Conservation (phyloP, 805 yeast species). For the Ogataea populi-albae region DNA sequence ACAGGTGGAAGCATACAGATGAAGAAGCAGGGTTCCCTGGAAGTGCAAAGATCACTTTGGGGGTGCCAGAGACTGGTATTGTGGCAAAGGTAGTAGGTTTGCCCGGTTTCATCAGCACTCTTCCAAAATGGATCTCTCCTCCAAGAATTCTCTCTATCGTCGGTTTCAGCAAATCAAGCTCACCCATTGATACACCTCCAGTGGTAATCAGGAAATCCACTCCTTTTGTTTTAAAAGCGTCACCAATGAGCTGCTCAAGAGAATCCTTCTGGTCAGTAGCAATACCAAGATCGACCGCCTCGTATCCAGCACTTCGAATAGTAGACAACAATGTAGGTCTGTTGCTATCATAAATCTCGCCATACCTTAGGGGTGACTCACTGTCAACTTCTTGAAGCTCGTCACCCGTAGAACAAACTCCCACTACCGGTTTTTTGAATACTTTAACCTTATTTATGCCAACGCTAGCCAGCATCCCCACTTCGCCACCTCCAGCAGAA, state of each 20-base stretch:
- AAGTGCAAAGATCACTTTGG: constrained; percentile 42
- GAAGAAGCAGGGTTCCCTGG: constrained; percentile 62
- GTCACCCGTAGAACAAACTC: constrained; percentile 51
- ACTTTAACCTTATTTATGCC: constrained; percentile 40
- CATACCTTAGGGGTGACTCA: constrained; percentile 28
- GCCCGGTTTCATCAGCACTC: constrained; percentile 60
- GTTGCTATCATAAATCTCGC: constrained; percentile 51
- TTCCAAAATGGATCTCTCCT: constrained; percentile 50
- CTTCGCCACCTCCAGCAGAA: constrained; percentile 45
- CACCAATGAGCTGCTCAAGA: constrained; percentile 25
- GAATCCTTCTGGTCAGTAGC: constrained; percentile 38
- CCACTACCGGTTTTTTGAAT: constrained; percentile 41
- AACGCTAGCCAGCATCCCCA: constrained; percentile 47
- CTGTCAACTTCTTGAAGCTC: constrained; percentile 41
- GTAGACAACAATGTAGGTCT: constrained; percentile 44
- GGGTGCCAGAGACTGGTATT: constrained; percentile 25
- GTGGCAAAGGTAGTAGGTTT: constrained; percentile 59
- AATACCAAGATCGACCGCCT: constrained; percentile 48
- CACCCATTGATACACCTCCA: constrained; percentile 64
- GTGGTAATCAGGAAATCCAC: constrained; percentile 48
- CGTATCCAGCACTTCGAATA: constrained; percentile 34
- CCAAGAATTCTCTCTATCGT: constrained; percentile 39
- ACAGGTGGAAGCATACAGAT: constrained; percentile 44
- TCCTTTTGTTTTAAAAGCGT: constrained; percentile 25
- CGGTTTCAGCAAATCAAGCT: constrained; percentile 49